phyloP scores from a whole-genome alignment of 352 stramenopile genomes.

The Globisporangium uncinulatum region DNA sequence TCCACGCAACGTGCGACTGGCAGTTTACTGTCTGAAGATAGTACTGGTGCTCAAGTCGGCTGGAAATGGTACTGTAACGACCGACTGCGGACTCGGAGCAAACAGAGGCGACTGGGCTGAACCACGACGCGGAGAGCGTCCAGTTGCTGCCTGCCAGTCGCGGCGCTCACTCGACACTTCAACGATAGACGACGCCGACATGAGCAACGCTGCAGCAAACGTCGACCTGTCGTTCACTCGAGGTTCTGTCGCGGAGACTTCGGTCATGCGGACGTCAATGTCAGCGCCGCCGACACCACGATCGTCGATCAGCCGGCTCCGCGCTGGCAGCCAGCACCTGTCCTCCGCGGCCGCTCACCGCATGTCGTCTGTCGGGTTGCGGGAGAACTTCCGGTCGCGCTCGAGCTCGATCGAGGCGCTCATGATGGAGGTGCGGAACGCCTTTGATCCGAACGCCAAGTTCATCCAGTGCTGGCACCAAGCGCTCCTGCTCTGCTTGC shows the following conservation, averaged over 20 bases:
- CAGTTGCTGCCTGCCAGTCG: neutral
- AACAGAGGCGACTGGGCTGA: no score
- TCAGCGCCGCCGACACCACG: neutral
- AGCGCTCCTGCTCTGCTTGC: constrained; percentile 35
- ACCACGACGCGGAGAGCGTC: neutral
- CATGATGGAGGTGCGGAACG: constrained; percentile 37
- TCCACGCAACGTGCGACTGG: no score
- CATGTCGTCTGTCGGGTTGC: constrained; percentile 6
- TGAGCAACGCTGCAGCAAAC: neutral
- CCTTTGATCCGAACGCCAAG: constrained; percentile 53
- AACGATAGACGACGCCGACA: neutral
- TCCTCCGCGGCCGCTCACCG: constrained; percentile 10
- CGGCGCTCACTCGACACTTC: neutral
- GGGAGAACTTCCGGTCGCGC: constrained; percentile 22
- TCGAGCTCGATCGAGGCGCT: constrained; percentile 52
- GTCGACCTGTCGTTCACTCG: constrained; percentile 1
- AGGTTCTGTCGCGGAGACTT: constrained; percentile 1
- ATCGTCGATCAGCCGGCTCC: constrained; percentile 4
- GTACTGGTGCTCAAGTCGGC: neutral
- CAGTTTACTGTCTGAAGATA: no score
- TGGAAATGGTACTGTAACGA: neutral
- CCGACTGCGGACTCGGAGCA: no score
- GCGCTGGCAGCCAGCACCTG: constrained; percentile 2
- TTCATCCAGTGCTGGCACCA: constrained; percentile 56
- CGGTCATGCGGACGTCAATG: neutral